A percentile compares a stretch with the other conserved stretches of the same genome.
phyloP scores from a whole-genome alignment of 441 rosid species.

The Corymbia citriodora region DNA sequence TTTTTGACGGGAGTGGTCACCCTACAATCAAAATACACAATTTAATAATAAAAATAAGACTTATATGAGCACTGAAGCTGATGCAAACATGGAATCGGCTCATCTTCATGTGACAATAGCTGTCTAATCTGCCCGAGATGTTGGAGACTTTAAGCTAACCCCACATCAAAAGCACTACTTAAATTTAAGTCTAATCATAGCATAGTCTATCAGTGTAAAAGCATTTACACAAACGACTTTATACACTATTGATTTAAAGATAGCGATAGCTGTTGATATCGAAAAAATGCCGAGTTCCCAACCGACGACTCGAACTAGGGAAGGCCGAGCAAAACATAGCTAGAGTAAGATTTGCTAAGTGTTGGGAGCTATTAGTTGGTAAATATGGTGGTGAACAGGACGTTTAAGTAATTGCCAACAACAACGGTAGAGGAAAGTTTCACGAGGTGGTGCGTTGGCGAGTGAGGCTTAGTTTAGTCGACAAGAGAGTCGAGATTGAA shows the following conservation, averaged over 20 bases:
- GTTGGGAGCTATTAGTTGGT: background rate
- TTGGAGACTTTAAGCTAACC: background rate
- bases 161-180: background rate
- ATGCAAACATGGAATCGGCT: background rate
- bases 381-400: background rate
- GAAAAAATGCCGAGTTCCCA: background rate
- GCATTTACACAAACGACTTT: background rate
- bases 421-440: background rate
- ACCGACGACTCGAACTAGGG: background rate
- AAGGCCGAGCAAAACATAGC: background rate
- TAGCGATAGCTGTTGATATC: background rate
- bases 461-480: background rate
- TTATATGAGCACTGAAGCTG: background rate
- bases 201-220: background rate
- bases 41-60: background rate
- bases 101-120: background rate
- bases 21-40: background rate
- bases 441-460: background rate
- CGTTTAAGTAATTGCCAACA: background rate
- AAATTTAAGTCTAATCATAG: background rate
- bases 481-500: background rate
- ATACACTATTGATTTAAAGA: background rate
- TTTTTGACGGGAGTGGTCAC: background rate
- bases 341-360: background rate
- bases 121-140: background rate